Evolutionary conservation across 352 stramenopile genomes (phyloP).

Genomic region (Chrysophaeum taylorii): DNA sequence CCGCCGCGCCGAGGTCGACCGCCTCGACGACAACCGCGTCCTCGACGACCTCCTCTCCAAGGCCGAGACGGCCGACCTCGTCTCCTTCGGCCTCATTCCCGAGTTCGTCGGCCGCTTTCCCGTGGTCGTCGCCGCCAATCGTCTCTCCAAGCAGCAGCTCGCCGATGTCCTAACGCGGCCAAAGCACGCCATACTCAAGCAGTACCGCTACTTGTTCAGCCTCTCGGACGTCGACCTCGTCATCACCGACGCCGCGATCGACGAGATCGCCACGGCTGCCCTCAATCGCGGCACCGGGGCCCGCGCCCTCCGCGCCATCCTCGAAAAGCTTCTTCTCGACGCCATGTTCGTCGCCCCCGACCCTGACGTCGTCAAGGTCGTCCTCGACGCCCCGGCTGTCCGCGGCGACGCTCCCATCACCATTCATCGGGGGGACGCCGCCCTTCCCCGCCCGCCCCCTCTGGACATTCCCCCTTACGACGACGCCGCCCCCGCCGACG

Average conservation of each 20-base stretch:
- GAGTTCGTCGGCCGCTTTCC: constrained; percentile 96
- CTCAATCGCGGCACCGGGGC: constrained; percentile 85
- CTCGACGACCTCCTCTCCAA: constrained; percentile 27
- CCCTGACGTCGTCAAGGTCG: constrained; percentile 75
- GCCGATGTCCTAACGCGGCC: constrained; percentile 89
- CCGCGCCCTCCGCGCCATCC: constrained; percentile 85
- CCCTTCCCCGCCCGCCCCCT: too few relatives aligned
- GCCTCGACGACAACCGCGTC: constrained; percentile 38
- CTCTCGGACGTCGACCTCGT: constrained; percentile 91
- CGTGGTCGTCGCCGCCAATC: constrained; percentile 84
- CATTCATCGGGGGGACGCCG: too few relatives aligned
- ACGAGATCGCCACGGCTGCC: constrained; percentile 79
- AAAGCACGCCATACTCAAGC: constrained; percentile 92
- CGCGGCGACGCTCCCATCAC: constrained; percentile 57
- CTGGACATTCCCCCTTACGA: too few relatives aligned
- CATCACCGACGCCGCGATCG: constrained; percentile 80
- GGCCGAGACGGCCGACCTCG: constrained; percentile 63
- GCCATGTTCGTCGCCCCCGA: constrained; percentile 90
- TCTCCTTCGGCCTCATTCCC: constrained; percentile 92
- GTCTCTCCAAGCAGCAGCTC: constrained; percentile 75
- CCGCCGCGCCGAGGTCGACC: constrained; percentile 14
- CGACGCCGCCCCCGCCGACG: too few relatives aligned
- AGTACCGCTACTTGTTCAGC: constrained; percentile 91
- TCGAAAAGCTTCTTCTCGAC: constrained; percentile 81
- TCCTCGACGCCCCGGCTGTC: constrained; percentile 80